phyloP scores from a whole-genome alignment of 257 asterid genomes.

The Prunella vulgaris region DNA sequence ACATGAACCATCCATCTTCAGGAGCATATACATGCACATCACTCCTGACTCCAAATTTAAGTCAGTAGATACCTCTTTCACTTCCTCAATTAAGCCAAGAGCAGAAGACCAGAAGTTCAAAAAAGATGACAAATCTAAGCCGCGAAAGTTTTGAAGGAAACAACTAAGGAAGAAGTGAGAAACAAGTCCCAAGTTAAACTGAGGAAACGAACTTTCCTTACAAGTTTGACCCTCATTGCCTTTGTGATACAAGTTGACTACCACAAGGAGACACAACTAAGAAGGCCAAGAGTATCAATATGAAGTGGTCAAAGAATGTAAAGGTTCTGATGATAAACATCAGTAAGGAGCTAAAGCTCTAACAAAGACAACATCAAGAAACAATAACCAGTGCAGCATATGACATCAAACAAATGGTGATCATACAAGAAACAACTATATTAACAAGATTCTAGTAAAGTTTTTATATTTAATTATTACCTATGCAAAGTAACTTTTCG shows the following conservation, averaged over 20 bases:
- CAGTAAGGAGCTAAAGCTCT: neutral
- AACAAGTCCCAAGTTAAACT: slow-evolving; percentile 1
- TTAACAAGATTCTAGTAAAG: too few relatives aligned
- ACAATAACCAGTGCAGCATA: neutral
- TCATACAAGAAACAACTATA: neutral
- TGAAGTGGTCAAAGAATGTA: slow-evolving; percentile 1
- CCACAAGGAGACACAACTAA: slow-evolving; percentile 1
- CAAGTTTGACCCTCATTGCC: neutral
- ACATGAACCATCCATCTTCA: neutral
- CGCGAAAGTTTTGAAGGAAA: neutral
- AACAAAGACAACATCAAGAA: neutral
- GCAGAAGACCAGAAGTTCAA: neutral
- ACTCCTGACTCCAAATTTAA: neutral
- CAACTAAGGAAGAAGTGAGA: neutral
- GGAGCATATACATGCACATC: neutral
- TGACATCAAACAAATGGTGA: neutral
- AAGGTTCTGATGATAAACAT: neutral
- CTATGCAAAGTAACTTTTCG: neutral
- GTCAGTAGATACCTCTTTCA: neutral
- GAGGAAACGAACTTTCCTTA: neutral
- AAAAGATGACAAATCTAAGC: neutral
- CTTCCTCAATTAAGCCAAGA: slow-evolving; percentile 4
- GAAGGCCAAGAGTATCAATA: neutral
- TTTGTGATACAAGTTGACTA: neutral
- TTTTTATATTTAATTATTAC: neutral